Base-by-base conservation (phyloP, 768 basidiomycete species). In the Tubosaeta sp. region DNA sequence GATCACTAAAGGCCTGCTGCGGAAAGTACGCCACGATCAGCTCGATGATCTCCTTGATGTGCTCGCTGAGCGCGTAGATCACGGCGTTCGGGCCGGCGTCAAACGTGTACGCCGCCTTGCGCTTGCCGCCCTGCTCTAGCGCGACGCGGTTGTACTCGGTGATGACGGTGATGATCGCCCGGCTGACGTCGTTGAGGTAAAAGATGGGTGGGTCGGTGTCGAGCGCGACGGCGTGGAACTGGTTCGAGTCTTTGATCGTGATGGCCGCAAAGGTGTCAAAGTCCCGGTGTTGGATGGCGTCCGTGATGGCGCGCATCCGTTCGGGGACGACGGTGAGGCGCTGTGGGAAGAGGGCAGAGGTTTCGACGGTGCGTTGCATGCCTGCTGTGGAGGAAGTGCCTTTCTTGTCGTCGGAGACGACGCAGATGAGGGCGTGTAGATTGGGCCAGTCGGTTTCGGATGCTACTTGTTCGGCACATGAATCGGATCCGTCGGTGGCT, bases 1-100 rank as follows among this genome's bases (percentile, higher is more conserved):
- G 79, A 64, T 94, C 90, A 65, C 85, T 80, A 75, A 94, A 95
- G 16, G 77, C 66, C 1, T 81, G 70, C 59, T 90, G 89, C 0
- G 95, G 95, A 83, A 99, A 99, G 72, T 88, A 97, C 52, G 77
- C 73, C 50, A 85, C 71, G 58, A 98, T 78, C 58, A 93, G 70
- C 61, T 82, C 74, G 43, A 93, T 74, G 59, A 99, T 86, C 69
- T 86, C 82, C 58, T 79, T 80, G 63, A 97, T 74, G 71, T 95
- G 83, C 62, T 83, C 78, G 59, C 85, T 76, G 5, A 81, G 79
- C 0, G 93, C 82, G 72, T 98, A 99, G 64, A 99, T 92, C 67
- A 99, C 97, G 2, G 95, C 95, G 71, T 99, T 99, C 13, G 97
- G 97, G 31, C 97, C 97, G 0, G 97, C 97, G 63, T 99, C 97